phyloP scores from a whole-genome alignment of 2,329 filamentous ascomycete species.

The Rhynchosporium graminicola region DNA sequence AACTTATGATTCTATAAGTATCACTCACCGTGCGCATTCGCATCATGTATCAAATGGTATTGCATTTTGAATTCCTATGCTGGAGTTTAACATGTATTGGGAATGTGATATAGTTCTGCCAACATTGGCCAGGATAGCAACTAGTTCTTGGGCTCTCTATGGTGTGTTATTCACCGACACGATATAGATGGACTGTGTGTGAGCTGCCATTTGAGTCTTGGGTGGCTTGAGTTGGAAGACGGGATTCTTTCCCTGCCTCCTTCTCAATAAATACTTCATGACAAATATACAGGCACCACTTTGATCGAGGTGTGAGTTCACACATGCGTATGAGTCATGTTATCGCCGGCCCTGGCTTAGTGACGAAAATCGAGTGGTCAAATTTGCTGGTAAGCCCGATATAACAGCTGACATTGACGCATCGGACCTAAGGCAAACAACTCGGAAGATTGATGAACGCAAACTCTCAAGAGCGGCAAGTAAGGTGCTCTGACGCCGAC shows the following conservation, averaged over 20 bases:
- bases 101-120: no score
- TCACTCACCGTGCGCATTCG: constrained; percentile 13
- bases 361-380: no score
- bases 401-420: no score
- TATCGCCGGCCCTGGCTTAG: background rate
- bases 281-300: background rate
- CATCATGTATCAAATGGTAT: constrained; percentile 16
- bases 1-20: no score
- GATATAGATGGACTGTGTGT: constrained; percentile 8
- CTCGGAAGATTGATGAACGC: no score
- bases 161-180: constrained; percentile 19
- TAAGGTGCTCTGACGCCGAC: no score
- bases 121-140: constrained; percentile 19
- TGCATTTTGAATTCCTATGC: background rate
- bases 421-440: no score
- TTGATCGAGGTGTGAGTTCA: background rate
- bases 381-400: no score
- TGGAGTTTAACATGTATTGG: background rate
- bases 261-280: no score
- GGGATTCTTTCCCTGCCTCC: background rate
- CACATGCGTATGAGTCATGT: background rate
- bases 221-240: background rate
- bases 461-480: no score
- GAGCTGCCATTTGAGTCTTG: background rate
- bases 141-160: constrained; percentile 15